Conservation (phyloP, 495 filamentous ascomycete species). For the Penicillium robsamsonii region DNA sequence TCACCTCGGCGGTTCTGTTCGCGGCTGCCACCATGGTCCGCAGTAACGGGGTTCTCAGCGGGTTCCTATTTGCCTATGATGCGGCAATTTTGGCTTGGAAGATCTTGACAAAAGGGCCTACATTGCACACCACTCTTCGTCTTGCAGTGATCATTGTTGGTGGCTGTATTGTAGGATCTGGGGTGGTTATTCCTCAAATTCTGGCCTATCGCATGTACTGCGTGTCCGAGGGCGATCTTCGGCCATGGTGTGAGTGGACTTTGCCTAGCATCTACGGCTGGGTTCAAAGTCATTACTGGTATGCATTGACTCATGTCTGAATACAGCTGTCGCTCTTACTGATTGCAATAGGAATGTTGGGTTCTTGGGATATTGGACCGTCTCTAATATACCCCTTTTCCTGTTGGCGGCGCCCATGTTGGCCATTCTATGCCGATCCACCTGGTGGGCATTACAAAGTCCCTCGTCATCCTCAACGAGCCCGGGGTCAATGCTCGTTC, state of each 20-base stretch:
- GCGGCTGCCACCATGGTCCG: slow-evolving; percentile 71
- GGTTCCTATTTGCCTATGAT: slow-evolving; percentile 66
- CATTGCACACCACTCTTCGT: slow-evolving; percentile 35
- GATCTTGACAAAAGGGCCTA: slow-evolving; percentile 31
- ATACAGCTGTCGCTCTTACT: not conserved
- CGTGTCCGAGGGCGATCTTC: slow-evolving; percentile 28
- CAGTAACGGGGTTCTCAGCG: slow-evolving; percentile 86
- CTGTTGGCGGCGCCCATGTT: slow-evolving; percentile 78
- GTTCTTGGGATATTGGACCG: slow-evolving; percentile 85
- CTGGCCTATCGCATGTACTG: slow-evolving; percentile 77
- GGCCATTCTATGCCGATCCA: slow-evolving; percentile 61
- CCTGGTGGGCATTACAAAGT: slow-evolving; percentile 45
- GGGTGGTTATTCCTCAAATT: slow-evolving; percentile 68
- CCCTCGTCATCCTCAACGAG: slow-evolving; percentile 24
- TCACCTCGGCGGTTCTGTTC: slow-evolving; percentile 66
- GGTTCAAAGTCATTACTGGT: slow-evolving; percentile 91
- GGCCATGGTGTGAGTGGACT: slow-evolving; percentile 70
- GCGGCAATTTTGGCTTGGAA: slow-evolving; percentile 33
- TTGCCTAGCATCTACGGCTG: slow-evolving; percentile 87
- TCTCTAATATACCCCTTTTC: slow-evolving; percentile 85
- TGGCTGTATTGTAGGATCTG: slow-evolving; percentile 63
- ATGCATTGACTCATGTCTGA: slow-evolving; percentile 25
- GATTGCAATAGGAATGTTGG: slow-evolving; percentile 67
- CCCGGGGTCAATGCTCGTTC: slow-evolving; percentile 51
- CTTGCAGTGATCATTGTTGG: slow-evolving; percentile 57